Conservation (phyloP, 2,329 filamentous ascomycete species). For the Xylaria sp. region DNA sequence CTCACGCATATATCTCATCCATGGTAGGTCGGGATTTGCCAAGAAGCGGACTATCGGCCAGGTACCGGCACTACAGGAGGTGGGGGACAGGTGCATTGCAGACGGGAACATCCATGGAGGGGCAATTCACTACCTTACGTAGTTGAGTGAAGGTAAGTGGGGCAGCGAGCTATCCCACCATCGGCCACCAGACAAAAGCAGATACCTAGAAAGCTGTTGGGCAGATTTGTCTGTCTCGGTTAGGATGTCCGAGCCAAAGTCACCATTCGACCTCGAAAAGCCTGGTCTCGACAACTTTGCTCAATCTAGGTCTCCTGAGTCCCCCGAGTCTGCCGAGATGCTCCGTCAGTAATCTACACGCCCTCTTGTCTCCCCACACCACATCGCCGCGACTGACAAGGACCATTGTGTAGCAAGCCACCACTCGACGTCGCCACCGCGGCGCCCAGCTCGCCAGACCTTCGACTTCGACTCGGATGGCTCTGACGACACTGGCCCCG, state of each 20-base stretch:
- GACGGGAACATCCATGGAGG: conserved; percentile 9
- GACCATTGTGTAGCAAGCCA: conserved; percentile 37
- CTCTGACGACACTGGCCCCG: conserved; percentile 50
- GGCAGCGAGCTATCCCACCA: conserved; percentile 2
- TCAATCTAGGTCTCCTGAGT: neutral
- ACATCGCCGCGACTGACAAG: conserved; percentile 31
- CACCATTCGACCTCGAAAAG: neutral
- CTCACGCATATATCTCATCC: neutral
- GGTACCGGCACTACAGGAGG: conserved; percentile 7
- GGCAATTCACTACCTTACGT: neutral
- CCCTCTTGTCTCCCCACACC: conserved; percentile 20
- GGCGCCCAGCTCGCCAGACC: conserved; percentile 48
- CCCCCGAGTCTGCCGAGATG: conserved; percentile 25
- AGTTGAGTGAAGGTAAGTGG: conserved; percentile 14
- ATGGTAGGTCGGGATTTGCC: conserved; percentile 4
- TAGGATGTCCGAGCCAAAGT: neutral
- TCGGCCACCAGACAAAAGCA: neutral
- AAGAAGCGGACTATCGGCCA: neutral
- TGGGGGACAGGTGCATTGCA: conserved; percentile 14
- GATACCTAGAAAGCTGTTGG: neutral
- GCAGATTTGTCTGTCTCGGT: neutral
- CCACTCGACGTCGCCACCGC: conserved; percentile 52
- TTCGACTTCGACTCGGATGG: conserved; percentile 53
- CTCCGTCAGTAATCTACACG: conserved; percentile 32
- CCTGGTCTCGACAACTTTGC: conserved; percentile 2